phyloP scores from a whole-genome alignment of 73 alveolate genomes.

The Diophrys appendiculata region DNA sequence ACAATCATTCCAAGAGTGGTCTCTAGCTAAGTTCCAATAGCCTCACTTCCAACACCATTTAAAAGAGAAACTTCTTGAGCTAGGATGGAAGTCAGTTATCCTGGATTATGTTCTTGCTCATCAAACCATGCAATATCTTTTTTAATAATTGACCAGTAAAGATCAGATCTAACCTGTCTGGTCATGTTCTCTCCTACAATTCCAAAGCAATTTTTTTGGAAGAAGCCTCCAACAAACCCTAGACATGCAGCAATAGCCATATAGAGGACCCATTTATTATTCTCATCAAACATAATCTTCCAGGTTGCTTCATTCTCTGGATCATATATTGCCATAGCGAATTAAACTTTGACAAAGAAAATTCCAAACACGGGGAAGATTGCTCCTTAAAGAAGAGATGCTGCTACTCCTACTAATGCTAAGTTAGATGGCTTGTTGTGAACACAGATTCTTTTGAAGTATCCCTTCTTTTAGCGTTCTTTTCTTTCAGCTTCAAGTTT shows the following conservation, averaged over 20 bases:
- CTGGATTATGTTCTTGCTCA: conserved; percentile 51
- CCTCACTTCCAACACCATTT: conserved; percentile 64
- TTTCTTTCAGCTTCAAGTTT: not conserved
- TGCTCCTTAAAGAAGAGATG: conserved; percentile 38
- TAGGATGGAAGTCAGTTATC: conserved; percentile 41
- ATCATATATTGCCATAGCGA: no score
- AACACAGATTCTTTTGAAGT: conserved; percentile 2
- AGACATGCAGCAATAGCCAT: conserved; percentile 24
- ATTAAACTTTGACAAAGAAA: conserved; percentile 31
- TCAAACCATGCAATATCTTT: conserved; percentile 63
- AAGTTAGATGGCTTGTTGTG: conserved; percentile 10
- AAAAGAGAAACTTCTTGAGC: conserved; percentile 46
- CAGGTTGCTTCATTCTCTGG: no score
- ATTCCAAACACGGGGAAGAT: conserved; percentile 55
- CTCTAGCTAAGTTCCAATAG: conserved; percentile 36
- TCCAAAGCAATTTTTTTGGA: conserved; percentile 43
- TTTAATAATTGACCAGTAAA: conserved; percentile 24
- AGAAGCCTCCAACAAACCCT: conserved; percentile 10
- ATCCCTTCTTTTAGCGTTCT: conserved; percentile 21
- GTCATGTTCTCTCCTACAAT: conserved; percentile 65
- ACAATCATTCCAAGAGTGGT: conserved; percentile 56
- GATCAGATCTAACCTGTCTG: conserved; percentile 21
- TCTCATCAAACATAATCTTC: conserved; percentile 21
- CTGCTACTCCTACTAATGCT: conserved; percentile 8
- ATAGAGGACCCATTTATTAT: conserved; percentile 14